Conservation (phyloP, 2,329 filamentous ascomycete species). For the Colletotrichum navitas region DNA sequence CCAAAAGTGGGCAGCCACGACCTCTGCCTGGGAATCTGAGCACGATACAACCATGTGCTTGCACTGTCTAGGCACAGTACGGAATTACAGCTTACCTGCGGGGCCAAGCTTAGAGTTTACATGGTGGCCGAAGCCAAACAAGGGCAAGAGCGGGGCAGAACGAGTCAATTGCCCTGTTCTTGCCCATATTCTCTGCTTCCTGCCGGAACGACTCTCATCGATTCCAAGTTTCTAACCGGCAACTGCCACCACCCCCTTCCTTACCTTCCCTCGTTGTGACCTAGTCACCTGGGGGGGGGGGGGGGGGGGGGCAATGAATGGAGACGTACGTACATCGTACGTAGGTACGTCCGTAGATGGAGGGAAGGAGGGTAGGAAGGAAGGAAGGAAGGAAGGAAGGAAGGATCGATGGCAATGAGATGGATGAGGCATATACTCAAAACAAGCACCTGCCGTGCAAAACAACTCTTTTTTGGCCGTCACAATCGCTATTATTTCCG, state of each 20-base stretch:
- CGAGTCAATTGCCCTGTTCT: slow-evolving; percentile 36
- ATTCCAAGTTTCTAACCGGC: slow-evolving; percentile 14
- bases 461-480: background rate
- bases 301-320: too few relatives aligned
- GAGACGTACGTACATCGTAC: too few relatives aligned
- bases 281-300: background rate
- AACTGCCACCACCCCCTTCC: background rate
- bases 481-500: background rate
- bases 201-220: background rate
- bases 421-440: background rate
- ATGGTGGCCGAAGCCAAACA: slow-evolving; percentile 8
- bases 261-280: background rate
- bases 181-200: slow-evolving; percentile 34
- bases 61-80: slow-evolving; percentile 4
- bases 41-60: background rate
- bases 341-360: background rate
- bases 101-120: slow-evolving; percentile 19
- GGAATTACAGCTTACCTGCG: slow-evolving; percentile 18
- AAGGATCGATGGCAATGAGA: background rate
- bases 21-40: too few relatives aligned
- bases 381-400: background rate
- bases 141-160: slow-evolving; percentile 30
- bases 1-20: too few relatives aligned
- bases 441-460: background rate
- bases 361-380: too few relatives aligned